Conservation (phyloP, 2,329 filamentous ascomycete genomes). For the Sporothrix mexicana region DNA sequence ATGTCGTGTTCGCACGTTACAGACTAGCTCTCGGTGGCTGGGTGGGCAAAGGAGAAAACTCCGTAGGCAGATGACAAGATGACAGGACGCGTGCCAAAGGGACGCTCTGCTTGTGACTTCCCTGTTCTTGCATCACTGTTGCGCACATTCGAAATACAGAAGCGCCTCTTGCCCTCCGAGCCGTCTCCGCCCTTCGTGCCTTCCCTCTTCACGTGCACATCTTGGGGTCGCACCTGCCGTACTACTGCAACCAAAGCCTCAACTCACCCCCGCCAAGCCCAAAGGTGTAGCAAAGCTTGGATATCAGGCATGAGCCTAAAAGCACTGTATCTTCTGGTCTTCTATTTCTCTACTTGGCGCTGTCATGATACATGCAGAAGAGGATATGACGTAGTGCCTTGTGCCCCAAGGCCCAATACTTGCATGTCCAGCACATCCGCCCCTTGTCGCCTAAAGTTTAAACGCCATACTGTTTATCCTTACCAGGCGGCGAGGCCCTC, state of each 20-base stretch:
- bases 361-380: slow-evolving; percentile 5
- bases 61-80: too few species aligned
- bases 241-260: slow-evolving; percentile 16
- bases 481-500: neutral
- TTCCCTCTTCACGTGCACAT: neutral
- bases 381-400: slow-evolving; percentile 12
- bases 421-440: neutral
- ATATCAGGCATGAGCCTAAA: slow-evolving; percentile 2
- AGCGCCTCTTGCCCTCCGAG: neutral
- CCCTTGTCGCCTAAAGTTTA: slow-evolving; percentile 14
- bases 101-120: neutral
- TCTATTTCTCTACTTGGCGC: neutral
- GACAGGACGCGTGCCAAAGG: neutral
- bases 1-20: neutral
- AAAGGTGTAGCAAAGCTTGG: neutral
- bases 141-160: neutral
- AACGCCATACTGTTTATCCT: neutral
- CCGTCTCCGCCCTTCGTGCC: neutral
- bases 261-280: neutral
- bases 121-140: neutral
- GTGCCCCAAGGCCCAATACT: neutral
- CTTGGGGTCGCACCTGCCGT: neutral
- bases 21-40: neutral
- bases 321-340: too few species aligned
- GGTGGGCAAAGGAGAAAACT: neutral